Conservation (phyloP, 441 rosid genomes). For the Raphanus hybrid region DNA sequence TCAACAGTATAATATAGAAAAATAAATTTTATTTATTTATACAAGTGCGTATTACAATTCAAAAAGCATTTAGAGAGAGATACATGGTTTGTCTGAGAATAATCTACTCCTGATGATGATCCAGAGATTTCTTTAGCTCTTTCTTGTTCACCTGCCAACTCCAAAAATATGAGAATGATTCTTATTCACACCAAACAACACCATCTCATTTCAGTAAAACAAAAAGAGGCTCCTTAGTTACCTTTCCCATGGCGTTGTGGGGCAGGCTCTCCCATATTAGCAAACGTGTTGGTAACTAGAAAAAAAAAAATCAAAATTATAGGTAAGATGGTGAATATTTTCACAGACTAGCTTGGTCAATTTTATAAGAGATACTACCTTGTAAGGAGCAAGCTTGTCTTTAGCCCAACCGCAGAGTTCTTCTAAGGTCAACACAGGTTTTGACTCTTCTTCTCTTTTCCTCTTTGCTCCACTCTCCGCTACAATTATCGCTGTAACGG, state of each 20-base stretch:
- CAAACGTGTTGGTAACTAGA: conserved; percentile 82
- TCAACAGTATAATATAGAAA: neutral
- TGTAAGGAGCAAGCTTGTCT: conserved; percentile 91
- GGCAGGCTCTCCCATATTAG: conserved; percentile 90
- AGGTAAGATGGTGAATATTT: neutral
- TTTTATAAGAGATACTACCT: conserved; percentile 4
- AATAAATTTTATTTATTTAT: neutral
- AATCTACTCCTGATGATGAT: conserved; percentile 42
- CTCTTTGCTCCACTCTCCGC: conserved; percentile 58
- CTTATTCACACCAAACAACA: conserved; percentile 20
- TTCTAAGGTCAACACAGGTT: conserved; percentile 70
- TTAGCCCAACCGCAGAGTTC: conserved; percentile 91
- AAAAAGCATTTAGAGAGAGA: conserved; percentile 15
- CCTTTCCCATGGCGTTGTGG: conserved; percentile 99
- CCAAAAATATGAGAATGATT: conserved; percentile 9
- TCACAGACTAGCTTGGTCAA: conserved; percentile 15
- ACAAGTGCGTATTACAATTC: neutral
- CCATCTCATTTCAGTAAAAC: too few relatives aligned
- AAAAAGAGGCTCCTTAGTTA: conserved; percentile 37
- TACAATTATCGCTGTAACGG: conserved; percentile 74
- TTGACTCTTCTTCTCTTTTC: conserved; percentile 51
- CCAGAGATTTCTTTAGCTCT: conserved; percentile 75
- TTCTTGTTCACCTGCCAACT: conserved; percentile 86
- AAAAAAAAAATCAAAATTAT: conserved; percentile 14
- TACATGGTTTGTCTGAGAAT: conserved; percentile 19